Conservation (phyloP, 768 basidiomycete genomes). For the Amanita inopinata region DNA sequence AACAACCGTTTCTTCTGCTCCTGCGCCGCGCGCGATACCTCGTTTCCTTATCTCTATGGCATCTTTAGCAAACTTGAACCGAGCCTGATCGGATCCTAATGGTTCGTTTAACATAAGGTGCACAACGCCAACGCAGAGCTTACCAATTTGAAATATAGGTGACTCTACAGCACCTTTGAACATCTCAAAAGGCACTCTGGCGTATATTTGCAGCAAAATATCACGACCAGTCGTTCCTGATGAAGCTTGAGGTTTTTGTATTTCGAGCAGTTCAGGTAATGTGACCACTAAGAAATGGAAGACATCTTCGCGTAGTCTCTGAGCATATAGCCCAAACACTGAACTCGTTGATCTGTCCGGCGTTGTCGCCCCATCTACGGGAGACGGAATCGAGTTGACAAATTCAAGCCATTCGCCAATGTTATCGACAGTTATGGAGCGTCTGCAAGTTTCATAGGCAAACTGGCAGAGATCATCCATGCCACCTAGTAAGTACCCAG, state of each 20-base stretch:
- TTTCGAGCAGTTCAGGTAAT: conserved; percentile 58
- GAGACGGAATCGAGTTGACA: conserved; percentile 44
- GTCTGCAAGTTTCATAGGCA: conserved; percentile 69
- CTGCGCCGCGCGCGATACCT: conserved; percentile 58
- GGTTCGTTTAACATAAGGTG: conserved; percentile 12
- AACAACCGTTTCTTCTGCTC: conserved; percentile 85
- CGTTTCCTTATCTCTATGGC: conserved; percentile 77
- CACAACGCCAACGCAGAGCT: conserved; percentile 11
- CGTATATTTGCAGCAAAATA: conserved; percentile 63
- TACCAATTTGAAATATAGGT: conserved; percentile 71
- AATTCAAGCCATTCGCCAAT: conserved; percentile 75
- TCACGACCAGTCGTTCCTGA: conserved; percentile 45
- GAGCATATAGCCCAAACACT: conserved; percentile 72
- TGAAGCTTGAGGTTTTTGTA: conserved; percentile 29
- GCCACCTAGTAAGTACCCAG: conserved; percentile 76
- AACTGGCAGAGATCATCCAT: conserved; percentile 79
- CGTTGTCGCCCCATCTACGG: conserved; percentile 40
- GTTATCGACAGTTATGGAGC: conserved; percentile 66
- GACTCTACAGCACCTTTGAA: conserved; percentile 80
- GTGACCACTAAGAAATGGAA: conserved; percentile 70
- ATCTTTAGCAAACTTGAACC: conserved; percentile 90
- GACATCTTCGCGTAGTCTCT: conserved; percentile 64
- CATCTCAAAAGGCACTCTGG: conserved; percentile 77
- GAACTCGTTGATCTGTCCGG: conserved; percentile 42
- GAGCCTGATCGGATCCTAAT: conserved; percentile 70